Base-by-base conservation (phyloP, 1,284 basidiomycete species). In the Ustilago trichophora region DNA sequence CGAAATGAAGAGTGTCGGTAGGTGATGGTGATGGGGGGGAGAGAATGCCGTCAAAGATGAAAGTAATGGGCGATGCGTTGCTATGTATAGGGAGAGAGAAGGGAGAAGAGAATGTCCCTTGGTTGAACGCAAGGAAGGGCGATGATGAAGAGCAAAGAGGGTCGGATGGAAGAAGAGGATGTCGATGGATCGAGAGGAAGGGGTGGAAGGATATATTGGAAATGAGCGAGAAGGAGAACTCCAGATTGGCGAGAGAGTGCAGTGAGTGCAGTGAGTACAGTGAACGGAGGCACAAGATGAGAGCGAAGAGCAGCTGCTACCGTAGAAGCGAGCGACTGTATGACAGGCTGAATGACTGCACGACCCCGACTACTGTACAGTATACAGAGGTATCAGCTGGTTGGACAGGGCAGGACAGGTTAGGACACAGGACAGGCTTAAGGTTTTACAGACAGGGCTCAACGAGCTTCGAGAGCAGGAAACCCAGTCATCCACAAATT, bases 191-290 rank as follows among this genome's bases (percentile, higher is more conserved):
- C n/a, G 42, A 50, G 35, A 36, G 6, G 42, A 27, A 41, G 44
- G 32, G 42, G 33, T 43, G 45, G 45, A 55, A 48, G 52, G 36
- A 50, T 58, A 58, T 58, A 58, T 58, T 58, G 38, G 32, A 50
- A 50, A 40, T 34, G 31, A 29, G 36, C 25, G n/a, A 31, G 11
- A n/a, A 44, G 29, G 35, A 44, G 41, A 16, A 18, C 25, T 29
- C 27, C 35, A 49, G 36, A 21, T 12, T 31, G 21, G 33, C 24
- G 18, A 9, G 21, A 5, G 26, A 29, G 41, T 19, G 16, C n/a
- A n/a, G n/a, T n/a, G n/a, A n/a, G n/a, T n/a, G n/a, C n/a, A n/a
- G n/a, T n/a, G n/a, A n/a, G n/a, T n/a, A n/a, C n/a, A n/a, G n/a
- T n/a, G n/a, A n/a, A n/a, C n/a, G n/a, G n/a, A n/a, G n/a, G n/a